Evolutionary conservation across 2,329 filamentous ascomycete genomes (phyloP).

Genomic region (Penicillium sumatraense): DNA sequence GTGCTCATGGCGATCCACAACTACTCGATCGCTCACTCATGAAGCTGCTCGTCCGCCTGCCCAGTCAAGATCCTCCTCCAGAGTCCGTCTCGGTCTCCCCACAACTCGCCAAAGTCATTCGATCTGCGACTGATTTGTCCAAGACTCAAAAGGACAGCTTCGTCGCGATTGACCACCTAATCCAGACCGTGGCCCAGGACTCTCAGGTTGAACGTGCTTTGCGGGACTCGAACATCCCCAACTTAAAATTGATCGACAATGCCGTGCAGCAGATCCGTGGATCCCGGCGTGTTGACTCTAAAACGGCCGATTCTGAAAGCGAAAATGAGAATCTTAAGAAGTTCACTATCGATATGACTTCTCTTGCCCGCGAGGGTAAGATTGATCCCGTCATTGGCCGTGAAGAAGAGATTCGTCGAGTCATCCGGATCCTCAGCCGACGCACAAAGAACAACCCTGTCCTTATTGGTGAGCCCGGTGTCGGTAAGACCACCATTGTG

Average conservation of each 20-base stretch:
- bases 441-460: conserved; percentile 99
- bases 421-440: conserved; percentile 87
- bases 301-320: conserved; percentile 87
- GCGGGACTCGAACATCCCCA: conserved; percentile 87
- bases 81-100: conserved; percentile 84
- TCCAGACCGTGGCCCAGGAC: conserved; percentile 83
- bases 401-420: conserved; percentile 92
- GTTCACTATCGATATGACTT: conserved; percentile 98
- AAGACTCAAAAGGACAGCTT: conserved; percentile 98
- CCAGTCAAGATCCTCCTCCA: conserved; percentile 92
- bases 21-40: conserved; percentile 86
- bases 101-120: conserved; percentile 78
- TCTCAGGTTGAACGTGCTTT: conserved; percentile 71
- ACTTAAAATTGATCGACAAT: conserved; percentile 84
- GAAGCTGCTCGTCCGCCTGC: conserved; percentile 86
- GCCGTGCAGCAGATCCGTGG: conserved; percentile 92
- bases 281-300: conserved; percentile 91
- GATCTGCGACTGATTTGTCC: conserved; percentile 84
- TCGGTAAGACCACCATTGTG: conserved; percentile 97
- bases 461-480: conserved; percentile 95
- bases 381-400: conserved; percentile 96
- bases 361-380: conserved; percentile 94
- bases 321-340: conserved; percentile 97
- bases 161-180: conserved; percentile 93
- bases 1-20: conserved; percentile 90